These are phyloP conservation scores for Pouteria campechiana DNA, from an alignment of 179 eudicot genomes.

Conservation along the genomic window DNA sequence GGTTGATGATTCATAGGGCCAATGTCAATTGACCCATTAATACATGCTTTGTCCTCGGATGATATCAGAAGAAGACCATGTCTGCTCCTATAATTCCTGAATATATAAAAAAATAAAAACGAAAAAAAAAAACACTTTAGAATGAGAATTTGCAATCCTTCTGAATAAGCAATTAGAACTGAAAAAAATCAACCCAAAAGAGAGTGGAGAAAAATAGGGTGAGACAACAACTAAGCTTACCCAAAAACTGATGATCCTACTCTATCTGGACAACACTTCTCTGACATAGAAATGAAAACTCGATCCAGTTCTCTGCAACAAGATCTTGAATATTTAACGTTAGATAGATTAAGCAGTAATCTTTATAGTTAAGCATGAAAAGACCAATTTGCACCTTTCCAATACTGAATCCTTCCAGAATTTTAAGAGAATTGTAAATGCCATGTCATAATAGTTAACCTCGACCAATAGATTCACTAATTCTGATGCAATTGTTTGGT, in stretches of 20 bases:
- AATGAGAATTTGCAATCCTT: too few relatives aligned
- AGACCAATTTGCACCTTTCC: slow-evolving; percentile 39
- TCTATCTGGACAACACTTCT: slow-evolving; percentile 67
- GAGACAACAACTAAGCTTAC: too few relatives aligned
- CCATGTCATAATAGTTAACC: slow-evolving; percentile 72
- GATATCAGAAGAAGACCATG: slow-evolving; percentile 61
- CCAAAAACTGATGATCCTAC: slow-evolving; percentile 26
- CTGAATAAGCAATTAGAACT: too few relatives aligned
- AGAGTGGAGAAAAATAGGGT: slow-evolving; percentile 3
- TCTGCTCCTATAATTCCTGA: slow-evolving; percentile 27
- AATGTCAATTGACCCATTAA: slow-evolving; percentile 33
- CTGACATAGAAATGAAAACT: slow-evolving; percentile 62
- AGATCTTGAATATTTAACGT: not conserved
- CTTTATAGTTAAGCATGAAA: not conserved
- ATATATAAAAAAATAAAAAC: slow-evolving; percentile 1
- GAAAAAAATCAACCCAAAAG: not conserved
- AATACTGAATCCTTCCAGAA: slow-evolving; percentile 86
- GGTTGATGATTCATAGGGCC: slow-evolving; percentile 28
- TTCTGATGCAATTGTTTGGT: slow-evolving; percentile 38
- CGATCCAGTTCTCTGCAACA: slow-evolving; percentile 71
- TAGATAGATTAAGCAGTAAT: not conserved
- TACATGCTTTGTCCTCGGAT: slow-evolving; percentile 44
- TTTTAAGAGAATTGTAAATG: slow-evolving; percentile 67
- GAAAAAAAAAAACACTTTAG: too few relatives aligned
- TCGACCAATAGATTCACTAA: slow-evolving; percentile 73